Percentiles rank a stretch among this genome's conserved stretches.
These are phyloP conservation scores for Termitomyces sp. DNA, from an alignment of 768 basidiomycete genomes.

Conservation along the genomic window DNA sequence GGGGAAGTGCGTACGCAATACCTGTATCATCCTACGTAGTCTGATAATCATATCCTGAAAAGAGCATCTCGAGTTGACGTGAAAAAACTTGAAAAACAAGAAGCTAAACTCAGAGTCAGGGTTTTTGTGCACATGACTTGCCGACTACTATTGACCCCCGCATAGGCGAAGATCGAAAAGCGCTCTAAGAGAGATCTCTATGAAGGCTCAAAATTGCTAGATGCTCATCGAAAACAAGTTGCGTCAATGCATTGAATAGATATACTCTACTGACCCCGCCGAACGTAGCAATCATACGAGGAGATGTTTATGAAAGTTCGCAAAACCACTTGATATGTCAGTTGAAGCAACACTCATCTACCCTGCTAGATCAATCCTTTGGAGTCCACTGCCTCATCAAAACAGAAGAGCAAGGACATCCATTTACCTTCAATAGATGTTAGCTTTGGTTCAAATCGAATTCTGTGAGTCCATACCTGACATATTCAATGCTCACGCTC, in stretches of 20 bases:
- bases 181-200: constrained; percentile 86
- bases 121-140: not conserved
- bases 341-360: not conserved
- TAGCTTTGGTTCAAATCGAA: constrained; percentile 91
- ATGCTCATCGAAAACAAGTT: constrained; percentile 88
- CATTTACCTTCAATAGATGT: constrained; percentile 94
- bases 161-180: constrained; percentile 94
- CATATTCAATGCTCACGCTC: not conserved
- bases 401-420: constrained; percentile 97
- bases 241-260: constrained; percentile 8
- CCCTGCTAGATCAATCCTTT: constrained; percentile 78
- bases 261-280: constrained; percentile 2
- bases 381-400: constrained; percentile 67
- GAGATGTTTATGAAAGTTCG: constrained; percentile 96
- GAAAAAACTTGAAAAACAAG: constrained; percentile 94
- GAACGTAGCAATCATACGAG: constrained; percentile 84
- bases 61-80: constrained; percentile 91
- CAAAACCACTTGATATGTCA: not conserved
- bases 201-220: constrained; percentile 93
- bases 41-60: constrained; percentile 10
- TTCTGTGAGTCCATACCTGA: constrained; percentile 47
- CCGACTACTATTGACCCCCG: constrained; percentile 1
- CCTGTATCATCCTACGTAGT: constrained; percentile 7
- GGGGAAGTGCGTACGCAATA: constrained; percentile 61
- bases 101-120: constrained; percentile 84